phyloP scores from a whole-genome alignment of 2,329 filamentous ascomycete genomes.

The Fusarium bulbicola region DNA sequence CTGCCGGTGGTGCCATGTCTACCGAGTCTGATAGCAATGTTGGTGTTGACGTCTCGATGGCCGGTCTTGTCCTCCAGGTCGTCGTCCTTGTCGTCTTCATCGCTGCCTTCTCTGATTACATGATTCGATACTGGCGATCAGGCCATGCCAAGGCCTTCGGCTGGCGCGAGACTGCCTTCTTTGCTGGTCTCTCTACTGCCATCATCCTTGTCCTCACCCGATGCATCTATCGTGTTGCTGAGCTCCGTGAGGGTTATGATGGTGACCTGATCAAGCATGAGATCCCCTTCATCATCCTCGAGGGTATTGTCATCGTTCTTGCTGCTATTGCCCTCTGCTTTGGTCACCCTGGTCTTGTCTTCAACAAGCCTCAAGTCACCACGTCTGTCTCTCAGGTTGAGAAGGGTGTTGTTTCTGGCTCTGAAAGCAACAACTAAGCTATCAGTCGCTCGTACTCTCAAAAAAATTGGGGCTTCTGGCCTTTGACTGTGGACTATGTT shows the following conservation, averaged over 20 bases:
- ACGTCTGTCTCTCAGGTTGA: conserved; percentile 39
- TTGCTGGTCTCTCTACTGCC: conserved; percentile 61
- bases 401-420: conserved; percentile 19
- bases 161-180: conserved; percentile 55
- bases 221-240: conserved; percentile 71
- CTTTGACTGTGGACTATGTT: neutral
- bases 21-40: conserved; percentile 46
- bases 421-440: conserved; percentile 21
- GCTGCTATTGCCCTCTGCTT: conserved; percentile 50
- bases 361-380: conserved; percentile 38
- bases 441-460: neutral
- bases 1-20: conserved; percentile 64
- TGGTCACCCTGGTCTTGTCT: conserved; percentile 54
- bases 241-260: conserved; percentile 70
- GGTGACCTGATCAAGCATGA: conserved; percentile 64
- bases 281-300: conserved; percentile 61
- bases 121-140: conserved; percentile 53
- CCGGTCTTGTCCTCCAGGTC: conserved; percentile 68
- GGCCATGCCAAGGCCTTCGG: conserved; percentile 36
- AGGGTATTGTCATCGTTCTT: conserved; percentile 55
- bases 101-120: conserved; percentile 58
- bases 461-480: neutral
- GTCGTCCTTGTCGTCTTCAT: conserved; percentile 63
- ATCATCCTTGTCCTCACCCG: conserved; percentile 69
- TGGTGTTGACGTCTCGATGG: conserved; percentile 54